Conservation (phyloP, 805 yeast genomes). For the Starmerella vitae region DNA sequence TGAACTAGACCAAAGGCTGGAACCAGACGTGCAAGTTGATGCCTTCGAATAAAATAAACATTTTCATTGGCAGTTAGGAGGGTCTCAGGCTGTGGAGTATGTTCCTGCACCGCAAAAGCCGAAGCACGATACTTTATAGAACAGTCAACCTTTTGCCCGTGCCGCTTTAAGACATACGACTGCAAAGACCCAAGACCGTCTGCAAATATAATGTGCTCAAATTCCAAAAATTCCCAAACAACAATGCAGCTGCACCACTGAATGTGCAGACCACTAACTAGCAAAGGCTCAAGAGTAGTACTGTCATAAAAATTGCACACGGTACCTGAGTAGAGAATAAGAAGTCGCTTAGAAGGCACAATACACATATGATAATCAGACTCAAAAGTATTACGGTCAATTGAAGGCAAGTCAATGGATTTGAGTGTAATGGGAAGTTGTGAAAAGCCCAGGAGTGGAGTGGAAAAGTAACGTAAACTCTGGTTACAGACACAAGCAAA, state of each 20-base stretch:
- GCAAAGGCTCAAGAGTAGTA: slow-evolving; percentile 2
- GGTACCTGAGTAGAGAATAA: slow-evolving; percentile 1
- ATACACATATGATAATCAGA: slow-evolving; percentile 1
- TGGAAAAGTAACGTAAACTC: background rate
- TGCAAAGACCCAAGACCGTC: slow-evolving; percentile 6
- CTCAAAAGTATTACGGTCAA: background rate
- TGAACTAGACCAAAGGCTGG: background rate
- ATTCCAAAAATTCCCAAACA: slow-evolving; percentile 6
- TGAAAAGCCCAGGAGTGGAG: background rate
- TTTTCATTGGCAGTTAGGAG: background rate
- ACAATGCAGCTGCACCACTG: background rate
- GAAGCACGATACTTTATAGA: slow-evolving; percentile 5
- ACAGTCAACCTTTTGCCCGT: slow-evolving; percentile 1
- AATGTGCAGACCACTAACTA: slow-evolving; percentile 2
- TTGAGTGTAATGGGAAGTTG: background rate
- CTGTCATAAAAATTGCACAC: slow-evolving; percentile 5
- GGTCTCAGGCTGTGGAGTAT: background rate
- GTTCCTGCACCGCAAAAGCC: background rate
- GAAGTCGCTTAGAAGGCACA: slow-evolving; percentile 2
- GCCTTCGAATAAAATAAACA: background rate
- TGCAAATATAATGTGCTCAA: slow-evolving; percentile 7
- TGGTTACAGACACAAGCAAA: background rate
- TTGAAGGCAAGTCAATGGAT: background rate
- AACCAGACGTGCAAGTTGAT: background rate
- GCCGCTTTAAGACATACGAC: slow-evolving; percentile 10